These are phyloP conservation scores for Exidia glandulosa DNA, from an alignment of 768 basidiomycete genomes.

Conservation along the genomic window DNA sequence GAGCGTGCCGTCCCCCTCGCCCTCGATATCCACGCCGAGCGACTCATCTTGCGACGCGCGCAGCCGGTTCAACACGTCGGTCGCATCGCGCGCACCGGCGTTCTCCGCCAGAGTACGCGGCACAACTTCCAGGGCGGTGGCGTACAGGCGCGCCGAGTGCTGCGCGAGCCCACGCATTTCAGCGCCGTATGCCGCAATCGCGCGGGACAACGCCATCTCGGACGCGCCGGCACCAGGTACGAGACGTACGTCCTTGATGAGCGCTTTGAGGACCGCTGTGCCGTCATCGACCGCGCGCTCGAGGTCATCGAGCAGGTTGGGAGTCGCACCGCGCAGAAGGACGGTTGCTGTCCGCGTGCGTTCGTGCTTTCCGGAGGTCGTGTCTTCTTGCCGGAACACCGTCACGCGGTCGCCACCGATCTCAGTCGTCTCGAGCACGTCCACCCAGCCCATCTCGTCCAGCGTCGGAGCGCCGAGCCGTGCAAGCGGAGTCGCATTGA, in stretches of 20 bases:
- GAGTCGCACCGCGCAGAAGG: conserved; percentile 88
- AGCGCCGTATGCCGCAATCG: conserved; percentile 78
- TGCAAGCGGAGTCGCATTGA: conserved; percentile 91
- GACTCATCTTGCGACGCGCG: conserved; percentile 83
- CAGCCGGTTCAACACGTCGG: conserved; percentile 78
- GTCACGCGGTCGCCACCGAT: conserved; percentile 98
- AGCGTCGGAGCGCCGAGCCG: conserved; percentile 92
- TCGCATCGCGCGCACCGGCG: conserved; percentile 84
- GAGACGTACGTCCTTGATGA: conserved; percentile 81
- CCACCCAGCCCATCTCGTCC: conserved; percentile 90
- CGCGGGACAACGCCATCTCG: conserved; percentile 82
- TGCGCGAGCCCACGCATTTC: conserved; percentile 85
- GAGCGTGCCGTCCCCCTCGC: conserved; percentile 59
- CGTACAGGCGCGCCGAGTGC: conserved; percentile 86
- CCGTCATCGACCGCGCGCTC: conserved; percentile 96
- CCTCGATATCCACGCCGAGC: conserved; percentile 88
- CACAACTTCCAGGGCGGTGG: conserved; percentile 81
- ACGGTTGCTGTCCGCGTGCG: conserved; percentile 87
- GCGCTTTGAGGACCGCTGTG: conserved; percentile 86
- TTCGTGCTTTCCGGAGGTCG: conserved; percentile 36
- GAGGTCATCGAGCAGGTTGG: conserved; percentile 89
- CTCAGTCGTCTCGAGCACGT: conserved; percentile 90
- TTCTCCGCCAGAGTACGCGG: conserved; percentile 93
- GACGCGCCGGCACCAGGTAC: conserved; percentile 92
- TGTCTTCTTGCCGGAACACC: conserved; percentile 71